These are phyloP conservation scores for Lasiosphaeris hirsuta DNA, from an alignment of 495 filamentous ascomycete genomes.

Conservation along the genomic window DNA sequence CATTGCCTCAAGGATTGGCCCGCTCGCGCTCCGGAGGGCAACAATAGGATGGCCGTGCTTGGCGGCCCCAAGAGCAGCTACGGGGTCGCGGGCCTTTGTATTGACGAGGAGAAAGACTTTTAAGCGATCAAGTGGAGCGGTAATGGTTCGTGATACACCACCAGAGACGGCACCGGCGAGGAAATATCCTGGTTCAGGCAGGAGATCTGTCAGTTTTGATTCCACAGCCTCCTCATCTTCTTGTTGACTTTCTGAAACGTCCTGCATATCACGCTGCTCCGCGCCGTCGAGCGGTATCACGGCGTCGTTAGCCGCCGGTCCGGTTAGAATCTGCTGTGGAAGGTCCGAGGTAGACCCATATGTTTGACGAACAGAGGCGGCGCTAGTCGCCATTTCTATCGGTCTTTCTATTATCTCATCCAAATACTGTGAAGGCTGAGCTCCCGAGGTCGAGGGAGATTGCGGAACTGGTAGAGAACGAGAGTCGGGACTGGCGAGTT, in stretches of 20 bases:
- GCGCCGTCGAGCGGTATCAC: slow-evolving; percentile 16
- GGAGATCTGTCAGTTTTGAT: slow-evolving; percentile 50
- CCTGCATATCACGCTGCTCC: slow-evolving; percentile 22
- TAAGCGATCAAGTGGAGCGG: slow-evolving; percentile 91
- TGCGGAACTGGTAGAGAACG: slow-evolving; percentile 9
- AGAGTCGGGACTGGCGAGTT: slow-evolving; percentile 45
- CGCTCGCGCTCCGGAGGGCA: slow-evolving; percentile 62
- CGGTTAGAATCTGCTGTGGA: slow-evolving; percentile 14
- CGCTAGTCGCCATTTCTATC: slow-evolving; percentile 16
- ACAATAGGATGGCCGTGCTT: slow-evolving; percentile 67
- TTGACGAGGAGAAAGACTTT: slow-evolving; percentile 98
- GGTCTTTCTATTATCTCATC: slow-evolving; percentile 9
- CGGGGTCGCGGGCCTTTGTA: slow-evolving; percentile 58
- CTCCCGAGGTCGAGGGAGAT: slow-evolving; percentile 6
- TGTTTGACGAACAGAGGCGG: slow-evolving; percentile 9
- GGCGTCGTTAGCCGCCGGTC: slow-evolving; percentile 9
- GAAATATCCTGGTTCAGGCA: slow-evolving; percentile 86
- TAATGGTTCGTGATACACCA: slow-evolving; percentile 86
- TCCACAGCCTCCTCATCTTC: slow-evolving; percentile 35
- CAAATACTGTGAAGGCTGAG: slow-evolving; percentile 5
- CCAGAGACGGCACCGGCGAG: slow-evolving; percentile 90
- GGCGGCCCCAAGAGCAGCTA: slow-evolving; percentile 59
- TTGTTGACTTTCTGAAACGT: slow-evolving; percentile 25
- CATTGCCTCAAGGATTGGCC: slow-evolving; percentile 67
- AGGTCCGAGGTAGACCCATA: slow-evolving; percentile 13